These are phyloP conservation scores for Saturnispora dispora DNA, from an alignment of 805 yeast species.

Conservation along the genomic window DNA sequence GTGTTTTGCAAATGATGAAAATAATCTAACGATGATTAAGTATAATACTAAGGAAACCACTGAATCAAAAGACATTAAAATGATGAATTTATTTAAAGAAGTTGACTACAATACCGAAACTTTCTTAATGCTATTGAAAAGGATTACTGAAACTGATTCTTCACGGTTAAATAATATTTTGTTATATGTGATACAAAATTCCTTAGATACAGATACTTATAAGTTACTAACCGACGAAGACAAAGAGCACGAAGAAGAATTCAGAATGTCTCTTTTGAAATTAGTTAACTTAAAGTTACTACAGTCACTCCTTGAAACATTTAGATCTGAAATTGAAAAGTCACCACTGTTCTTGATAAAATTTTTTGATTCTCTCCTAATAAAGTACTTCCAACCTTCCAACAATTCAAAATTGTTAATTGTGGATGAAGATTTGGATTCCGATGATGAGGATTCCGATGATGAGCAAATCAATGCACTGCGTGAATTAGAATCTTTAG, in stretches of 20 bases:
- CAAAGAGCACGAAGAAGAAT: conserved; percentile 32
- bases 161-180: conserved; percentile 39
- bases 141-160: conserved; percentile 40
- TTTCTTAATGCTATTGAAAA: conserved; percentile 14
- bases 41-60: conserved; percentile 8
- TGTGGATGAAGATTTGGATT: conserved; percentile 22
- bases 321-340: conserved; percentile 46
- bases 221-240: conserved; percentile 23
- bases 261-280: conserved; percentile 42
- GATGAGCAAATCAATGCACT: conserved; percentile 18
- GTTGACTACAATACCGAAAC: conserved; percentile 36
- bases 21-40: conserved; percentile 25
- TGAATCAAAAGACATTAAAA: not conserved
- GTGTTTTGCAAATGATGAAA: conserved; percentile 35
- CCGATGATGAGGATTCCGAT: conserved; percentile 34
- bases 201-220: conserved; percentile 35
- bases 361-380: conserved; percentile 7
- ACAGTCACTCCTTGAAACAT: conserved; percentile 49
- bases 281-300: conserved; percentile 55
- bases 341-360: conserved; percentile 21
- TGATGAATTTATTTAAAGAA: conserved; percentile 29
- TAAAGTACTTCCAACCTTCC: conserved; percentile 1
- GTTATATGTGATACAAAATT: conserved; percentile 43
- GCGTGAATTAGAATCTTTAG: conserved; percentile 25
- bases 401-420: conserved; percentile 3